A percentile compares a stretch with the other conserved stretches of the same genome.
Evolutionary conservation across 1,139 yeast species (phyloP).

Genomic region (Meyerozyma smithsonii): DNA sequence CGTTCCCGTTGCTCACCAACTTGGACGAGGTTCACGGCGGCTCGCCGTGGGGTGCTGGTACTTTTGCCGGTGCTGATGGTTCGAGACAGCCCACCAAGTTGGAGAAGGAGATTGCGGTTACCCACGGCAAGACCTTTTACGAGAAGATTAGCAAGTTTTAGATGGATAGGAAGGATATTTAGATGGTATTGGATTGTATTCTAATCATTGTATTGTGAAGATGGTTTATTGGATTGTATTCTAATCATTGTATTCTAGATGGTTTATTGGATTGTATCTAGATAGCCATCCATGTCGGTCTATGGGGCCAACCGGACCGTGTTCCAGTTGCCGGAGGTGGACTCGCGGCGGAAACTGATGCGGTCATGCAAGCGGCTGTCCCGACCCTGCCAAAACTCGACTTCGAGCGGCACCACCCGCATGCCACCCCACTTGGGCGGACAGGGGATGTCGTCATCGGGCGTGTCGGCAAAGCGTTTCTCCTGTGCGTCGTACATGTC

Average conservation of each 20-base stretch:
- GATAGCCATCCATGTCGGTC: too few species aligned
- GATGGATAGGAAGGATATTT: too few species aligned
- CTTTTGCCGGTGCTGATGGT: slow-evolving; percentile 75
- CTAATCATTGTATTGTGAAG: too few species aligned
- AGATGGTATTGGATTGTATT: too few species aligned
- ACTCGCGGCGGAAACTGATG: slow-evolving; percentile 62
- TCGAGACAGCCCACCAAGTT: slow-evolving; percentile 65
- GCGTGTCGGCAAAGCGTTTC: slow-evolving; percentile 52
- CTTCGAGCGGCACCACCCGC: slow-evolving; percentile 78
- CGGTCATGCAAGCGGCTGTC: slow-evolving; percentile 88
- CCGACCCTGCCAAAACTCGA: slow-evolving; percentile 98
- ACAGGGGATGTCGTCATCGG: slow-evolving; percentile 68
- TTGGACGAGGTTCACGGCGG: slow-evolving; percentile 75
- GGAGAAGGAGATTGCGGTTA: slow-evolving; percentile 58
- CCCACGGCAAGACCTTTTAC: slow-evolving; percentile 64
- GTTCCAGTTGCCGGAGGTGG: slow-evolving; percentile 50
- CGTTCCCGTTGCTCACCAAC: slow-evolving; percentile 54
- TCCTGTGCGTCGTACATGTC: slow-evolving; percentile 41
- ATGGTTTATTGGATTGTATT: too few species aligned
- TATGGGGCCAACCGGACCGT: slow-evolving; percentile 72
- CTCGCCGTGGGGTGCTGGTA: slow-evolving; percentile 88
- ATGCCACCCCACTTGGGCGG: slow-evolving; percentile 97
- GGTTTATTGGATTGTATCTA: too few species aligned
- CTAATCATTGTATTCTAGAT: too few species aligned
- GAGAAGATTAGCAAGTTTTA: slow-evolving; percentile 32